Conservation (phyloP, 2,329 filamentous ascomycete genomes). For the Didymosphaeria variabile region DNA sequence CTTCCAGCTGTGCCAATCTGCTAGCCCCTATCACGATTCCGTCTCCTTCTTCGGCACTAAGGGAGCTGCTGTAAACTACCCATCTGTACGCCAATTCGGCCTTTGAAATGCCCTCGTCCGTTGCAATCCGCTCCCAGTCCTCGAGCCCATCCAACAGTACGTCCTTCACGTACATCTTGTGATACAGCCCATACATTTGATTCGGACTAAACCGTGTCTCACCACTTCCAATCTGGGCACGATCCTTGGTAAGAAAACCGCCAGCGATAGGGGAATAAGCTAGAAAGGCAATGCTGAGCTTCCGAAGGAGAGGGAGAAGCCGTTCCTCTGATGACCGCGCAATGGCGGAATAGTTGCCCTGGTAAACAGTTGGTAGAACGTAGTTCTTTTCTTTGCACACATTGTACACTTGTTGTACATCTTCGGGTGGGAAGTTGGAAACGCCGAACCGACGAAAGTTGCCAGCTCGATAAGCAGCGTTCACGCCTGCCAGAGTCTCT, state of each 20-base stretch:
- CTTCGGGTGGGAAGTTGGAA: conserved; percentile 12
- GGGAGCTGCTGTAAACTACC: conserved; percentile 51
- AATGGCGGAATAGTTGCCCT: conserved; percentile 50
- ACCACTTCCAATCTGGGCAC: conserved; percentile 49
- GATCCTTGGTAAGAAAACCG: conserved; percentile 37
- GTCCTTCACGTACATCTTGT: conserved; percentile 49
- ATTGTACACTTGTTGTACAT: conserved; percentile 17
- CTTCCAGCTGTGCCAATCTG: conserved; percentile 21
- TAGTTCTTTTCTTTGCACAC: conserved; percentile 14
- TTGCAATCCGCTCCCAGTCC: conserved; percentile 53
- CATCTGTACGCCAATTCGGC: conserved; percentile 57
- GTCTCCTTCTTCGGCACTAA: conserved; percentile 51
- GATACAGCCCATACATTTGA: conserved; percentile 48
- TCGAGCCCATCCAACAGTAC: conserved; percentile 47
- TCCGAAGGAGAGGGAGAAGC: conserved; percentile 53
- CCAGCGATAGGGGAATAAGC: conserved; percentile 40
- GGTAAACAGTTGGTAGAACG: conserved; percentile 51
- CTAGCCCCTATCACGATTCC: conserved; percentile 51
- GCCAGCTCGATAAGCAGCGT: conserved; percentile 19
- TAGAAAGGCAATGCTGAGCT: conserved; percentile 50
- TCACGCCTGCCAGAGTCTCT: conserved; percentile 17
- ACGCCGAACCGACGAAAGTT: conserved; percentile 22
- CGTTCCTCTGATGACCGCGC: conserved; percentile 44
- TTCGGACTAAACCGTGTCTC: conserved; percentile 38
- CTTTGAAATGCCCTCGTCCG: conserved; percentile 49